These are phyloP conservation scores for Kazachstania kunashirensis DNA, from an alignment of 805 yeast species.

Conservation along the genomic window DNA sequence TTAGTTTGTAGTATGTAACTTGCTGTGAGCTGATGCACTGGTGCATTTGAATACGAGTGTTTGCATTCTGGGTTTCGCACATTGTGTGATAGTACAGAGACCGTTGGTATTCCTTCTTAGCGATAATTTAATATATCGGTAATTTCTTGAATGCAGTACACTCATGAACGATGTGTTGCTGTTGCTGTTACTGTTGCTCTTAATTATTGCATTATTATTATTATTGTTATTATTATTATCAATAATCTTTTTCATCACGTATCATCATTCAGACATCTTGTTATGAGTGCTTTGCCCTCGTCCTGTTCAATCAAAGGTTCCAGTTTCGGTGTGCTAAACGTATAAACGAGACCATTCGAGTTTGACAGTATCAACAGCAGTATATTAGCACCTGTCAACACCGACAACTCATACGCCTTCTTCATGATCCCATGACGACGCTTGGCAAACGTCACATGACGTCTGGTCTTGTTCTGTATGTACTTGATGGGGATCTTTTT, in stretches of 20 bases:
- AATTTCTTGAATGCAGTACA: too few species aligned
- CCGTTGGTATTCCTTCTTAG: too few species aligned
- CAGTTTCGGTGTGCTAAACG: slow-evolving; percentile 92
- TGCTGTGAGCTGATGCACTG: too few species aligned
- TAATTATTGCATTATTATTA: too few species aligned
- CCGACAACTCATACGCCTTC: slow-evolving; percentile 92
- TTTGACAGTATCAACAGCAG: slow-evolving; percentile 84
- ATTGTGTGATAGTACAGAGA: too few species aligned
- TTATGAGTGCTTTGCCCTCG: slow-evolving; percentile 92
- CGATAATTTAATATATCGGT: too few species aligned
- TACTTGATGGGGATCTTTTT: slow-evolving; percentile 52
- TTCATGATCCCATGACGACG: slow-evolving; percentile 98
- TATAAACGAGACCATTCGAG: slow-evolving; percentile 82
- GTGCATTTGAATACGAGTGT: too few species aligned
- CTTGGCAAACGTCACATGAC: slow-evolving; percentile 95
- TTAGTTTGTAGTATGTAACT: too few species aligned
- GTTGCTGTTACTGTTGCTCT: too few species aligned
- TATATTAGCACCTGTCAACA: slow-evolving; percentile 93
- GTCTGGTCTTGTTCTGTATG: slow-evolving; percentile 88
- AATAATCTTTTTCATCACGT: slow-evolving; percentile 84
- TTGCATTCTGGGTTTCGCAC: too few species aligned
- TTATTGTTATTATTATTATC: too few species aligned
- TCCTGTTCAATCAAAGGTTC: slow-evolving; percentile 95
- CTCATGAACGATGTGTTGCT: too few species aligned
- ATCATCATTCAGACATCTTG: slow-evolving; percentile 79